Evolutionary conservation across 345 rosid species (phyloP), one percentile per base, ranked within the genome.

Genomic region (Heritiera littoralis): DNA sequence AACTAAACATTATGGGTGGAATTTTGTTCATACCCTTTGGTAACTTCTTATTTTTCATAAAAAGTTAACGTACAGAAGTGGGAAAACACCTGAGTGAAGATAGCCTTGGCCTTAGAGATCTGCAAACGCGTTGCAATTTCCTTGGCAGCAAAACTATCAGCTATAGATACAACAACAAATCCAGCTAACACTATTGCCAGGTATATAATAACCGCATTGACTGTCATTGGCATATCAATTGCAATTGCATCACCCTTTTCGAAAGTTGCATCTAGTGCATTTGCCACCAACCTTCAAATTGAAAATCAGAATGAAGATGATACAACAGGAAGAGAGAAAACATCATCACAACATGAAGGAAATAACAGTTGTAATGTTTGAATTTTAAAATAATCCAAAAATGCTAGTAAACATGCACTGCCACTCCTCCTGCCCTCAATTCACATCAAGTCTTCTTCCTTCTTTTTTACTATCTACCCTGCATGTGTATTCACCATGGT

Each of bases 201-300:
- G 75, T 93, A 93, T 81, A 93, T 91, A 60, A 93, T 82, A 77
- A 95, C 97, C 7, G 97, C 94, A 84, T 85, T 75, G n/a, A 89
- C 90, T 14, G 95, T 93, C 98, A 95, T 92, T 17, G 97, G 96
- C 99, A 95, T 93, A 86, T 92, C 93, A n/a, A 93, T 91, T 0
- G 97, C 99, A 80, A 95, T 86, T 9, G 97, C 86, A 67, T 93
- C 99, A 60, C 97, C 99, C 87, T 88, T 92, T 54, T 71, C 77
- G 70, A 95, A 93, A 74, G 72, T 81, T 48, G 83, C 83, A 81
- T 88, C 85, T 48, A 95, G 80, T 1, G 92, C 94, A 84, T 88
- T 85, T 54, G 97, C 99, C 81, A 92, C 97, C 86, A 92, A 79
- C 92, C 99, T 95, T 80, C 41, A 81, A 74, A 75, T 2, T 43